phyloP scores from a whole-genome alignment of 352 stramenopile genomes.

The Plasmopara viticola region DNA sequence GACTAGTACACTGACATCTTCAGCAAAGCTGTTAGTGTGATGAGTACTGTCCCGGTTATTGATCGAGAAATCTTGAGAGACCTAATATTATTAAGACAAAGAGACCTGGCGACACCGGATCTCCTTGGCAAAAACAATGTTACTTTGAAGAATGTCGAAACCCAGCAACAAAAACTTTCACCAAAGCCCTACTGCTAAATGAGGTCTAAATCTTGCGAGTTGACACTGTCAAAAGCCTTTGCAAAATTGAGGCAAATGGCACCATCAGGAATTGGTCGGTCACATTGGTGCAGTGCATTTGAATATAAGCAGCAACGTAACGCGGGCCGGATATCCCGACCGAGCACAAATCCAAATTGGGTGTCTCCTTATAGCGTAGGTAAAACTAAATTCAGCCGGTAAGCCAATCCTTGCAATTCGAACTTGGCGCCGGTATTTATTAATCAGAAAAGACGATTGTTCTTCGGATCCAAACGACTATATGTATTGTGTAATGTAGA shows the following conservation, averaged over 20 bases:
- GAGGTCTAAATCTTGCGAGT: constrained; percentile 2
- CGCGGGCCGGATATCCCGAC: not conserved
- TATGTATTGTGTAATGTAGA: not conserved
- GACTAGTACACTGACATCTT: not conserved
- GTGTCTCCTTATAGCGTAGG: not conserved
- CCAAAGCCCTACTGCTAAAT: constrained; percentile 2
- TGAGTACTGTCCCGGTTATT: not conserved
- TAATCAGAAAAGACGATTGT: not conserved
- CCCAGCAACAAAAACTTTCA: not conserved
- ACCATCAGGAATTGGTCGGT: not conserved
- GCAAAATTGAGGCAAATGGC: constrained; percentile 5
- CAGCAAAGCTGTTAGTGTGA: not conserved
- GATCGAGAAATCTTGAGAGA: not conserved
- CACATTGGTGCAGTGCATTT: not conserved
- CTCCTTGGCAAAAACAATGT: not conserved
- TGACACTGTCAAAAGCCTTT: constrained; percentile 11
- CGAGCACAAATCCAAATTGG: constrained; percentile 1
- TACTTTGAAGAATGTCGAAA: not conserved
- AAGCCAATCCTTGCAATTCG: not conserved
- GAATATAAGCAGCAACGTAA: not conserved
- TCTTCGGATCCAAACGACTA: not conserved
- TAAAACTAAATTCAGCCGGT: not conserved
- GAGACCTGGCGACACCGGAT: not conserved
- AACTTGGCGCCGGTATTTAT: not conserved
- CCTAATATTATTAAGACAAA: not conserved